These are phyloP conservation scores for Fusarium multiceps DNA, from an alignment of 2,329 filamentous ascomycete species.

Conservation along the genomic window DNA sequence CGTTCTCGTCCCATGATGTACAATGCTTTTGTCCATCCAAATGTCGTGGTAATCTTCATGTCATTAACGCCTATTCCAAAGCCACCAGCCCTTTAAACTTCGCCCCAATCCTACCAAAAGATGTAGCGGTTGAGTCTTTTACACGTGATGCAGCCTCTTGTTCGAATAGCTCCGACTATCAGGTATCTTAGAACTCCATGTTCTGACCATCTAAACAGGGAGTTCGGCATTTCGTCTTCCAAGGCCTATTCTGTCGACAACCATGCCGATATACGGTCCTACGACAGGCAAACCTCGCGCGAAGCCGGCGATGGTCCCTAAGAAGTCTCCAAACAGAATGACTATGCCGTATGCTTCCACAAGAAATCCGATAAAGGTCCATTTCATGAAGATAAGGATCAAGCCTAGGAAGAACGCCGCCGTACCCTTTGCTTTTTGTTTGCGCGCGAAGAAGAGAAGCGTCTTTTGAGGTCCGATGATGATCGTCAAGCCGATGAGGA, in stretches of 20 bases:
- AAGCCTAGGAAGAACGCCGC: slow-evolving; percentile 88
- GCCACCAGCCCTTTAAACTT: slow-evolving; percentile 38
- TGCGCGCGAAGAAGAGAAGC: slow-evolving; percentile 90
- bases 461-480: slow-evolving; percentile 96
- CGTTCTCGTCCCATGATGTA: slow-evolving; percentile 20
- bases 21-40: slow-evolving; percentile 20
- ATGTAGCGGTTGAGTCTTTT: slow-evolving; percentile 13
- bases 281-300: slow-evolving; percentile 85
- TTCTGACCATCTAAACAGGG: slow-evolving; percentile 68
- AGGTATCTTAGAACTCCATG: not conserved
- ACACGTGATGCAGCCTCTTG: slow-evolving; percentile 3
- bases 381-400: slow-evolving; percentile 84
- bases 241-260: slow-evolving; percentile 76
- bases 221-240: slow-evolving; percentile 80
- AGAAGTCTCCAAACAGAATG: slow-evolving; percentile 94
- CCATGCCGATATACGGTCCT: slow-evolving; percentile 83
- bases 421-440: slow-evolving; percentile 92
- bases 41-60: slow-evolving; percentile 18
- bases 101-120: slow-evolving; percentile 26
- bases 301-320: slow-evolving; percentile 91
- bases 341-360: slow-evolving; percentile 94
- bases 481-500: slow-evolving; percentile 94
- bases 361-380: slow-evolving; percentile 90
- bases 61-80: slow-evolving; percentile 43
- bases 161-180: not conserved